Evolutionary conservation across 2,329 filamentous ascomycete genomes (phyloP).

Genomic region (Diaporthe longicolla): DNA sequence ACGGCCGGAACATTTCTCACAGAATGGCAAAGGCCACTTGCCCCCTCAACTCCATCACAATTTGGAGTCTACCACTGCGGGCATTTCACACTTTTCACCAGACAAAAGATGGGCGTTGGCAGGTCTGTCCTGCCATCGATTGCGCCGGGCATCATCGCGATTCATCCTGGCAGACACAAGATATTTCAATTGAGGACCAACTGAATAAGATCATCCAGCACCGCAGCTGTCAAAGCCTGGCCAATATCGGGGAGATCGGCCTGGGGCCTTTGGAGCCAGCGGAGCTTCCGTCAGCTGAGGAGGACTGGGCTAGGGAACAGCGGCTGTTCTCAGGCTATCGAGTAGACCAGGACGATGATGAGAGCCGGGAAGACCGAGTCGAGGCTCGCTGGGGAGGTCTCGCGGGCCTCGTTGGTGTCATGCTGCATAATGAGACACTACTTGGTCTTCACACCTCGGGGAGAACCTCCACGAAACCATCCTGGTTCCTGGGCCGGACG

Average conservation of each 20-base stretch:
- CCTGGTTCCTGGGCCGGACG: conserved; percentile 34
- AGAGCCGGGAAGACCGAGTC: neutral
- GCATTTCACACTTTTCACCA: conserved; percentile 32
- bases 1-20: neutral
- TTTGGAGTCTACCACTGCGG: conserved; percentile 34
- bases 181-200: neutral
- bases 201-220: neutral
- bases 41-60: conserved; percentile 19
- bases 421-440: neutral
- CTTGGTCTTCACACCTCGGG: neutral
- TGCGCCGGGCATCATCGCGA: conserved; percentile 1
- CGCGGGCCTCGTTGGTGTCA: neutral
- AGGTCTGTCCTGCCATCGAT: neutral
- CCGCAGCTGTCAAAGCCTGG: conserved; percentile 8
- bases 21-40: conserved; percentile 18
- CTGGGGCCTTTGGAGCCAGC: conserved; percentile 28
- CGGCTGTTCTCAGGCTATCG: neutral
- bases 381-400: conserved; percentile 15
- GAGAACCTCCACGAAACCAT: neutral
- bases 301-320: neutral
- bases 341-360: neutral
- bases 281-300: neutral
- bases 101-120: neutral
- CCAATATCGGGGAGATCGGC: neutral
- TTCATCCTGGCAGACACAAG: neutral